Base-by-base conservation (phyloP, 2,329 filamentous ascomycete genomes). In the Ophiostoma sp. region DNA sequence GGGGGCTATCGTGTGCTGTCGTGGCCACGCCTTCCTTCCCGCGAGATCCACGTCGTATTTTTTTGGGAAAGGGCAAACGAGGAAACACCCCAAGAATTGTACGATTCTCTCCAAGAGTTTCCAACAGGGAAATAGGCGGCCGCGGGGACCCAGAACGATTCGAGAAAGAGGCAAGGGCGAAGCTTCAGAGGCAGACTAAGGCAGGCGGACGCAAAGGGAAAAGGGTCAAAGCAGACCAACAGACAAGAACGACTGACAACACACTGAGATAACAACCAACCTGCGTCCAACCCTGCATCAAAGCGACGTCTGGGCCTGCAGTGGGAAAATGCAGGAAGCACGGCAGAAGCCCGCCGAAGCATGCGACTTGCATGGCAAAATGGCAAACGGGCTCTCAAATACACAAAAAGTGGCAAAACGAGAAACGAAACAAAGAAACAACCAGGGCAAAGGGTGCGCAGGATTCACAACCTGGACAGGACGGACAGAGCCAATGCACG, bases 181-280 rank as follows among this genome's bases (percentile, higher is more conserved):
- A 42, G 42, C 63, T 48, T n/a, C 63, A 68, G 19, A 68, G 61
- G 61, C 63, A 68, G 39, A n/a, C 42, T 31, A 66, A 66, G 2
- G 63, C 63, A 68, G 39, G 42, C 63, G 42, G 63, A 33, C 63
- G 63, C 12, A 48, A 28, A 48, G 25, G 63, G 63, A n/a, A 64
- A 45, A 25, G 61, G 55, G 61, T 45, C 61, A 8, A 28, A 42
- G n/a, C 36, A 28, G n/a, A 28, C 31, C 57, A n/a, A 36, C 57
- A 55, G 50, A n/a, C n/a, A 55, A 28, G 50, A 55, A n/a, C 50
- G 42, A 48, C 42, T 48, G 42, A 59, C 50, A 55, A 25, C 50
- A 59, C 55, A 25, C 55, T 9, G 55, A 28, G 57, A 61, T 36
- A 22, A 39, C 59, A 36, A 36, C 2, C 55, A 52, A 52, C 50